phyloP scores from a whole-genome alignment of 2,329 filamentous ascomycete genomes.

The Colletotrichum trifolii region DNA sequence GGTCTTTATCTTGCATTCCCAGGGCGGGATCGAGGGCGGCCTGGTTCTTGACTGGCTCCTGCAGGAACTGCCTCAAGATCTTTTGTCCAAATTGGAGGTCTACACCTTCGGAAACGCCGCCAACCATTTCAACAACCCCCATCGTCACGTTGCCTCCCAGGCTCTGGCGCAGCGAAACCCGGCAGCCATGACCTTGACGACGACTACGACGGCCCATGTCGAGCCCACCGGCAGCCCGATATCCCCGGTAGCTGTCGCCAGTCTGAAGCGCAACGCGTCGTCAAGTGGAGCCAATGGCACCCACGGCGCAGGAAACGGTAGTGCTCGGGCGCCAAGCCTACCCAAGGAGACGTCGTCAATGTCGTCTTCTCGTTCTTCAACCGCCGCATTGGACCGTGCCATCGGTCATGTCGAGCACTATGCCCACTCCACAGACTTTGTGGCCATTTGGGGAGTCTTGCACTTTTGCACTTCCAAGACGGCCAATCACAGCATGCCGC shows the following conservation, averaged over 20 bases:
- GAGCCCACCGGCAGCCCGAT: slow-evolving; percentile 21
- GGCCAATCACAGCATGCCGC: slow-evolving; percentile 59
- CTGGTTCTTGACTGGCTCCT: slow-evolving; percentile 82
- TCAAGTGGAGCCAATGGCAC: not conserved
- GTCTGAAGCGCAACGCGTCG: too few relatives aligned
- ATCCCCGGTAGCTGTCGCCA: slow-evolving; percentile 8
- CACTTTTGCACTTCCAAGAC: slow-evolving; percentile 60
- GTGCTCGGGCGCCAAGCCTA: slow-evolving; percentile 10
- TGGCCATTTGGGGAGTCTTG: slow-evolving; percentile 79
- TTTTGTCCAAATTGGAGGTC: slow-evolving; percentile 77
- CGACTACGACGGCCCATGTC: slow-evolving; percentile 23
- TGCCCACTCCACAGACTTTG: slow-evolving; percentile 78
- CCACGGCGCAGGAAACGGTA: slow-evolving; percentile 3
- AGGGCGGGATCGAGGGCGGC: slow-evolving; percentile 80
- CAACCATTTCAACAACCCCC: slow-evolving; percentile 84
- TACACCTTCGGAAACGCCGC: slow-evolving; percentile 84
- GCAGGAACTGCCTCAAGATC: slow-evolving; percentile 74
- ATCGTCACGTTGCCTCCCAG: slow-evolving; percentile 45
- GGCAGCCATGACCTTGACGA: slow-evolving; percentile 31
- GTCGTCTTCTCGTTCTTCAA: slow-evolving; percentile 49
- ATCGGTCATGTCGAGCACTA: slow-evolving; percentile 85
- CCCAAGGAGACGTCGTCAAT: slow-evolving; percentile 42
- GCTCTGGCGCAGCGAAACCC: slow-evolving; percentile 54
- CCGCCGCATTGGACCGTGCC: slow-evolving; percentile 57
- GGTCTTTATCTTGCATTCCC: slow-evolving; percentile 79